Evolutionary conservation across 202 grass and related monocot species (phyloP), one percentile per base, ranked within the genome.

Genomic region (Setaria viridis): DNA sequence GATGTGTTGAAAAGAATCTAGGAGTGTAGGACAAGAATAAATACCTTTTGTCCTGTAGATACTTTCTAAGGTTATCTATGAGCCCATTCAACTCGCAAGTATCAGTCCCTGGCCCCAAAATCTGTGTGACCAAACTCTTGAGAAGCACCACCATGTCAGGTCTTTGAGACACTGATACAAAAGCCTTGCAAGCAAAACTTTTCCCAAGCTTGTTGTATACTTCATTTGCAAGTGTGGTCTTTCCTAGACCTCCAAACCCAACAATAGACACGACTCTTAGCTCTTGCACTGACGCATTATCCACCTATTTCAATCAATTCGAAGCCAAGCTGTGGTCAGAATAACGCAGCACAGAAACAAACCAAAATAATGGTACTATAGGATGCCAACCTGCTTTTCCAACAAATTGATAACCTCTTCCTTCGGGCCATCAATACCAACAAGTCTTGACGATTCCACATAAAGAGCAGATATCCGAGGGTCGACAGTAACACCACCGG

Each of bases 101-200:
- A 62, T 30, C n/a, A 62, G 1, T 0, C 21, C 58, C 21, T 30
- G 10, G 2, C 9, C 58, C 58, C 58, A 47, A 47, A 4, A 47
- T 70, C 5, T 70, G 42, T 70, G 41, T 47, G n/a, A 11, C 67
- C 41, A 70, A 62, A 11, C 5, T 47, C 11, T 47, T 70, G 20
- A 70, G 67, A 46, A 70, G 20, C 67, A 13, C 12, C 67, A 14
- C 25, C 67, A 70, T 29, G 11, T 70, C 67, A 46, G 67, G 42
- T 70, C 67, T 70, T 47, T 47, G 41, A 46, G 67, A 70, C 2
- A 70, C n/a, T 70, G 67, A 70, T 70, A 70, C 41, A 70, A 70
- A 69, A 11, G 67, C 67, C 20, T 70, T 70, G 12, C 67, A 70
- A 46, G 2, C 42, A 47, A 70, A 47, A 2, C 2, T 6, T 47